Base-by-base conservation (phyloP, 345 rosid genomes). In the Citrus mangshanensis region DNA sequence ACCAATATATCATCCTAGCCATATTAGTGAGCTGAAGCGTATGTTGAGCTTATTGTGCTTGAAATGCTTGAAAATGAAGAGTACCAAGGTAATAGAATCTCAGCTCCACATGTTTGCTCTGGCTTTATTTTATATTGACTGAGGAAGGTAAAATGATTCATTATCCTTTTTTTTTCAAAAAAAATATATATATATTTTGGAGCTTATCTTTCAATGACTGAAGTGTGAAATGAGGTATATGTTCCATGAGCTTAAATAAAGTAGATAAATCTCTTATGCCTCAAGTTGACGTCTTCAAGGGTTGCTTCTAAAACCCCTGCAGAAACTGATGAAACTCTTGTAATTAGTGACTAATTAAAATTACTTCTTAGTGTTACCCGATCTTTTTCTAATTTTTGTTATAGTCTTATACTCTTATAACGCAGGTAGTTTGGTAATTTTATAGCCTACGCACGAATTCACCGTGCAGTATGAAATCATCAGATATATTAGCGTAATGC, bases 1-100 rank as follows among this genome's bases (percentile, higher is more conserved):
- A 61, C 97, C 98, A 2, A 89, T 94, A 76, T 96, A 91, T 84
- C 98, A 96, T 81, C 99, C 99, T 7, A 91, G 89, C 74, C 95
- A 96, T 84, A 81, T 96, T 66, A 85, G 74, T 65, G 99, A 93
- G 79, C 60, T 96, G 71, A 94, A 90, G 86, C 86, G 89, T 19
- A 65, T 96, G 90, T 77, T 96, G 82, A 91, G 93, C 86, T 82
- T 91, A 62, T 38, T 96, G 59, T 96, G 99, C 87, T 86, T 96
- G 81, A 96, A 91, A 76, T 96, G 98, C 85, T 83, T 96, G 70
- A 94, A 91, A 84, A 35, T 94, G 88, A 94, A 88, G 86, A 89
- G 42, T 38, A 85, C 80, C 81, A 90, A 94, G 94, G 99, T 95
- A 87, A 38, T 30, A 66, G 34, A n/a, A 55, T 27, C 67, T 54